Evolutionary conservation across 2,329 filamentous ascomycete genomes (phyloP).

Genomic region (Phialocephala sp.): DNA sequence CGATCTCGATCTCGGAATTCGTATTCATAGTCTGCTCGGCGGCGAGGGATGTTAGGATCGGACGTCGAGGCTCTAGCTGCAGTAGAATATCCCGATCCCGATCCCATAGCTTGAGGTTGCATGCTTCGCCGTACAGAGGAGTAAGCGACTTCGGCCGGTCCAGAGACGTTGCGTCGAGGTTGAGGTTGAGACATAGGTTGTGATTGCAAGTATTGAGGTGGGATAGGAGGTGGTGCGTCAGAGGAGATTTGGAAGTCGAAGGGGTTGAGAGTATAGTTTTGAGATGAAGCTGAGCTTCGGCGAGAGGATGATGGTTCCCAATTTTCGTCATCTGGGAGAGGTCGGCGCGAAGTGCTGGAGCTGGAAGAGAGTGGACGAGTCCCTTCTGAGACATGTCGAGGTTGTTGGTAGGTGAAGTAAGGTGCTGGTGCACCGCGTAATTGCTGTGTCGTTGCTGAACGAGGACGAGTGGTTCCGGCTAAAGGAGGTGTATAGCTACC

Average conservation of each 20-base stretch:
- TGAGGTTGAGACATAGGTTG: conserved; percentile 29
- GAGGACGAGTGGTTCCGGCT: conserved; percentile 41
- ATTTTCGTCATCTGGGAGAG: conserved; percentile 55
- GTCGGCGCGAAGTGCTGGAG: conserved; percentile 45
- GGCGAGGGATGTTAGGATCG: conserved; percentile 32
- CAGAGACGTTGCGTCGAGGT: conserved; percentile 42
- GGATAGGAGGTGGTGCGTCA: conserved; percentile 37
- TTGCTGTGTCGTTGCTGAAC: conserved; percentile 35
- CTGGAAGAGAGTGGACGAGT: conserved; percentile 44
- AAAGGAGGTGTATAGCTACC: conserved; percentile 46
- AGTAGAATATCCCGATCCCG: background rate
- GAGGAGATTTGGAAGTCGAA: conserved; percentile 47
- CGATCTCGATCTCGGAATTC: background rate
- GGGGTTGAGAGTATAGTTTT: conserved; percentile 41
- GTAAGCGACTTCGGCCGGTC: conserved; percentile 44
- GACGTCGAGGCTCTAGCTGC: conserved; percentile 19
- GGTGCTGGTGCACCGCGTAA: conserved; percentile 31
- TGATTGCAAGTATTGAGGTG: conserved; percentile 42
- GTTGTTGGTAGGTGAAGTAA: conserved; percentile 29
- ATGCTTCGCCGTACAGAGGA: conserved; percentile 36
- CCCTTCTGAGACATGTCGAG: conserved; percentile 40
- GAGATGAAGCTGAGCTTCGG: conserved; percentile 40
- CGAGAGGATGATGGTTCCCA: conserved; percentile 48
- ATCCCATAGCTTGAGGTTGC: conserved; percentile 18
- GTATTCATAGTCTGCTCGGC: conserved; percentile 17